Conservation (phyloP, 23 red algal species). For the Pyropia yezoensis region DNA sequence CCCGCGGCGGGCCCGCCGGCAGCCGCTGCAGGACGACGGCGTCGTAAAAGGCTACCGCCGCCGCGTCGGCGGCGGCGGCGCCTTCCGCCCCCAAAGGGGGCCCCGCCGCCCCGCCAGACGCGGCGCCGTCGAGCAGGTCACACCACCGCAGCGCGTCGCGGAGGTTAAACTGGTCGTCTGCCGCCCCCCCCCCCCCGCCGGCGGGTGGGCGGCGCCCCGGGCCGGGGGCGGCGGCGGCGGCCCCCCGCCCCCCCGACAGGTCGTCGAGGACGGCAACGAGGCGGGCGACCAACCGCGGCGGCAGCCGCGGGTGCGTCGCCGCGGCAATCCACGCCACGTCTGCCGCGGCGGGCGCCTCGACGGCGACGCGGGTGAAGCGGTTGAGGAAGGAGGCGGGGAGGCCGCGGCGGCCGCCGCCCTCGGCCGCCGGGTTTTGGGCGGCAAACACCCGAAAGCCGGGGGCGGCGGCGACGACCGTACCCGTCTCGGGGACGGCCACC, state of each 20-base stretch:
- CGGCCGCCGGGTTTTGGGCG: slow-evolving; percentile 78
- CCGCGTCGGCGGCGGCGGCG: too few species aligned
- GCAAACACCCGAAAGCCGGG: slow-evolving; percentile 72
- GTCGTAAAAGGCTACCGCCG: too few species aligned
- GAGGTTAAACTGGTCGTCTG: slow-evolving; percentile 31
- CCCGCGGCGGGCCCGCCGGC: too few species aligned
- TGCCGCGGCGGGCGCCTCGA: slow-evolving; percentile 24
- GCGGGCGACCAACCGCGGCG: slow-evolving; percentile 4
- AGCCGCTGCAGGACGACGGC: too few species aligned
- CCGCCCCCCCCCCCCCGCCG: not conserved
- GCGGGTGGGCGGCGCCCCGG: too few species aligned
- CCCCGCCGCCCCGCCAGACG: not conserved
- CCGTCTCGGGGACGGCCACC: slow-evolving; percentile 63
- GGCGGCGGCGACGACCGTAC: slow-evolving; percentile 29
- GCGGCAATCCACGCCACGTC: slow-evolving; percentile 44
- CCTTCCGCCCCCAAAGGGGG: too few species aligned
- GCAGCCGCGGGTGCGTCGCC: slow-evolving; percentile 11
- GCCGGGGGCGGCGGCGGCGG: too few species aligned
- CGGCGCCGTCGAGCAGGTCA: slow-evolving; percentile 24
- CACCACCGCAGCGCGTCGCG: slow-evolving; percentile 82
- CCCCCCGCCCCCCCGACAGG: not conserved
- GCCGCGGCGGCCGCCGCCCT: slow-evolving; percentile 61
- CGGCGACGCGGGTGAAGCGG: slow-evolving; percentile 61
- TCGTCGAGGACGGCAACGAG: slow-evolving; percentile 3
- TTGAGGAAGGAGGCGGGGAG: slow-evolving; percentile 82